Percentiles rank a stretch among this genome's conserved stretches.
Evolutionary conservation across 352 stramenopile genomes (phyloP).

Genomic region (Plasmopara muralis): DNA sequence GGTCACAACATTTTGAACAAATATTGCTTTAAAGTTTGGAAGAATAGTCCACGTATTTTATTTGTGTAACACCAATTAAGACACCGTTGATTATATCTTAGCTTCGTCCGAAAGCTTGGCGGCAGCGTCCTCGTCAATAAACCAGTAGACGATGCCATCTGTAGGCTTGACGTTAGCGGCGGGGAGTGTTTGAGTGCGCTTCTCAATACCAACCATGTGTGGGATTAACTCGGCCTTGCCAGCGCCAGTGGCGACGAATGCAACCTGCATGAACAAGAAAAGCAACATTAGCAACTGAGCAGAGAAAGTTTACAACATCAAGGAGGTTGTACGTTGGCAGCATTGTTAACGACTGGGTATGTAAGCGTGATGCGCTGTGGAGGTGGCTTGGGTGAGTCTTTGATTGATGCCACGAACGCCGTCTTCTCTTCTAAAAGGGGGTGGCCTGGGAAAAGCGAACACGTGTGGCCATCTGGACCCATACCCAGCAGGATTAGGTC

Average conservation of each 20-base stretch:
- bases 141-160: conserved; percentile 76
- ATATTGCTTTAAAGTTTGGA: neutral
- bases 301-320: neutral
- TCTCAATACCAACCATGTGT: conserved; percentile 65
- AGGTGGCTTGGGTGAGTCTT: conserved; percentile 97
- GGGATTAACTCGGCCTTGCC: conserved; percentile 86
- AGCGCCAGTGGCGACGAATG: conserved; percentile 86
- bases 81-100: conserved; percentile 30
- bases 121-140: conserved; percentile 74
- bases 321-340: conserved; percentile 55
- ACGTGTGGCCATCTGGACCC: conserved; percentile 97
- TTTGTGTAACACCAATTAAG: too few species aligned
- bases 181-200: conserved; percentile 53
- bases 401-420: conserved; percentile 90
- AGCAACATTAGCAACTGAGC: conserved; percentile 3
- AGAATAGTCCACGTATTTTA: conserved; percentile 1
- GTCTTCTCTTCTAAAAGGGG: conserved; percentile 81
- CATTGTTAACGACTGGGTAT: conserved; percentile 92
- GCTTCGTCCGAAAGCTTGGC: conserved; percentile 43
- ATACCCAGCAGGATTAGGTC: conserved; percentile 96
- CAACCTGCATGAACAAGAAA: conserved; percentile 52
- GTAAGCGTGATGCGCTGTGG: conserved; percentile 96
- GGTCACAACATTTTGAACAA: neutral
- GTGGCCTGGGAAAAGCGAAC: conserved; percentile 96
- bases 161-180: conserved; percentile 65